Evolutionary conservation across 2,329 filamentous ascomycete species (phyloP), one percentile per base, ranked within the genome.

Genomic region (Davidsoniella neocaledoniae): DNA sequence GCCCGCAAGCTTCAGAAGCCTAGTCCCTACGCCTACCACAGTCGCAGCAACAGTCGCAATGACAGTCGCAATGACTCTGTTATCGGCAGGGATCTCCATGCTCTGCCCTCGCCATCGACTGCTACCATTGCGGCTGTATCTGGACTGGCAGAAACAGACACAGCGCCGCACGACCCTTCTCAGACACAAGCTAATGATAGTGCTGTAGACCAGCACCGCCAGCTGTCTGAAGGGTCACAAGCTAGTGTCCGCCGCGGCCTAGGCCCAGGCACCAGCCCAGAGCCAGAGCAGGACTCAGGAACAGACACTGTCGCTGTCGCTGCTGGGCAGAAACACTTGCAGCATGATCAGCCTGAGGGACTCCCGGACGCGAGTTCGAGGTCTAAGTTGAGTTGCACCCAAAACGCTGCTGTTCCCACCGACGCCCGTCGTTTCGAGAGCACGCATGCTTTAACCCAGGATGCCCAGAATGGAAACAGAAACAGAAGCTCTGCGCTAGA

Each of bases 311-410:
- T 38, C 33, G 44, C 44, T 19, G 33, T 39, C 14, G 12, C 38
- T 50, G 16, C 21, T 39, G 29, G 23, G 43, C 43, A 50, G 46
- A 47, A 47, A 49, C 47, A 29, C 38, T 14, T 38, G 26, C 47
- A 53, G 47, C 47, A 45, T 50, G 51, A 53, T 53, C 51, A 53
- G n/a, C 43, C 48, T n/a, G 46, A 47, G 44, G 51, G 47, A 48
- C 43, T 16, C 43, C 40, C 41, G 8, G 40, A 51, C n/a, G 25
- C 37, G 16, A 36, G 49, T 46, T 46, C 43, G 40, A 49, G 40
- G 33, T 43, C 40, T 33, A 36, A 25, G 41, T 48, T 39, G 37
- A 36, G 16, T 44, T 43, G 26, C 23, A 37, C 44, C 42, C 50
- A 50, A 50, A 53, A 53, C 40, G 46, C 44, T 48, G 19, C 25